Evolutionary conservation across 139 green algal species (phyloP), one percentile per base, ranked within the genome.

Genomic region (Edaphochlamys debaryana): DNA sequence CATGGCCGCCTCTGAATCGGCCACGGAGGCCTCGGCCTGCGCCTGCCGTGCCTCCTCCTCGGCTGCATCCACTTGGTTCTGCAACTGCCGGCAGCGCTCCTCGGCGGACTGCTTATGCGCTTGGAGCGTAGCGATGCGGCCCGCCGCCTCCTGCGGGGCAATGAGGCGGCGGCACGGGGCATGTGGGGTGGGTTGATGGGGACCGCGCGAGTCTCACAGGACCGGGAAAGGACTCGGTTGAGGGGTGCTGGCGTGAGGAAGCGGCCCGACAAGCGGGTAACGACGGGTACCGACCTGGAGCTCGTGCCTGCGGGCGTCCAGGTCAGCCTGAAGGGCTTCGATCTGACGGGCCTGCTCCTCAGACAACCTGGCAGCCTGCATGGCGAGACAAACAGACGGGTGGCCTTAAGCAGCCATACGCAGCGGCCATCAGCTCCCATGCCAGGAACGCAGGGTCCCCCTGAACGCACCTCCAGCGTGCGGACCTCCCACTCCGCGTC

Each of bases 331-430:
- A 2, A 82, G 62, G 19, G 67, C 62, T 27, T 84, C 66, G 34
- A 60, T n/a, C 66, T 77, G 48, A 0, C 78, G 78, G 25, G 29
- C 42, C 66, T 84, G 76, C 41, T 84, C 78, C 42, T 75, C 78
- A 50, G 69, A 42, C 38, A 36, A 32, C 69, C 27, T 29, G n/a
- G 8, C 7, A 5, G n/a, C 17, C 42, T 77, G 68, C 40, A 74
- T 37, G 68, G 25, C 23, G 30, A 23, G 29, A 19, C 23, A 20
- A 17, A 71, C 36, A 72, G 15, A 50, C 37, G 11, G 45, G 45
- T 9, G 45, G 13, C 11, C 45, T 22, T 54, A 13, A 54, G 45
- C 45, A 13, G 45, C 45, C 13, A 54, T 13, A 13, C 45, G 13
- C 11, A 54, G 45, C 45, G 45, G 45, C 11, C 45, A 54, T 9